These are phyloP conservation scores for Xylaria sp. DNA, from an alignment of 2,329 filamentous ascomycete genomes.

Conservation along the genomic window DNA sequence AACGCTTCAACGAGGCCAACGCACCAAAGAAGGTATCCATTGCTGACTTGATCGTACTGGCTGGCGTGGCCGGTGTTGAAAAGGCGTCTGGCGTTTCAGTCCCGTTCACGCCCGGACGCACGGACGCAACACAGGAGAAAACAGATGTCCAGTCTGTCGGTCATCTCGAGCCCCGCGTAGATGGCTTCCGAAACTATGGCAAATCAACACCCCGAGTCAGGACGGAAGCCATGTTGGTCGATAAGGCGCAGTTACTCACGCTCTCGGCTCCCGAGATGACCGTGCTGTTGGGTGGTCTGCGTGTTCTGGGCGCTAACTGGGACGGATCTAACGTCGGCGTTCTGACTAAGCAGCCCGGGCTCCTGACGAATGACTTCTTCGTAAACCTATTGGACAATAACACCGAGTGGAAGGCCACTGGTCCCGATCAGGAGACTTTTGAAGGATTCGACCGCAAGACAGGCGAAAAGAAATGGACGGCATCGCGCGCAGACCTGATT, in stretches of 20 bases:
- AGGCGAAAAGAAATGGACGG: slow-evolving; percentile 74
- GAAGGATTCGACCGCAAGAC: slow-evolving; percentile 73
- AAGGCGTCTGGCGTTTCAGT: slow-evolving; percentile 74
- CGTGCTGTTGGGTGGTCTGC: slow-evolving; percentile 77
- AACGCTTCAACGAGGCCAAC: slow-evolving; percentile 70
- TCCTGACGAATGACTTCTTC: slow-evolving; percentile 84
- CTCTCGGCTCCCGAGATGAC: slow-evolving; percentile 78
- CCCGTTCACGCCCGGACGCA: slow-evolving; percentile 78
- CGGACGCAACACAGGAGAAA: slow-evolving; percentile 76
- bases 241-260: slow-evolving; percentile 76
- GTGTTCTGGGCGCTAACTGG: slow-evolving; percentile 75
- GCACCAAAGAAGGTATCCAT: slow-evolving; percentile 78
- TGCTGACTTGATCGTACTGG: slow-evolving; percentile 83
- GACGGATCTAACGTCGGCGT: slow-evolving; percentile 75
- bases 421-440: slow-evolving; percentile 65
- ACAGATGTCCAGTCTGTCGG: slow-evolving; percentile 73
- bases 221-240: slow-evolving; percentile 76
- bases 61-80: slow-evolving; percentile 76
- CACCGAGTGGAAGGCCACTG: slow-evolving; percentile 71
- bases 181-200: slow-evolving; percentile 85
- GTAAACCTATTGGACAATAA: slow-evolving; percentile 78
- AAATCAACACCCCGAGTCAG: slow-evolving; percentile 68
- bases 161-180: slow-evolving; percentile 75
- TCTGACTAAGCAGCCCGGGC: slow-evolving; percentile 74
- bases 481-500: slow-evolving; percentile 74